Evolutionary conservation across 768 basidiomycete genomes (phyloP), one percentile per base, ranked within the genome.

Genomic region (Hygrocybe coccinea): DNA sequence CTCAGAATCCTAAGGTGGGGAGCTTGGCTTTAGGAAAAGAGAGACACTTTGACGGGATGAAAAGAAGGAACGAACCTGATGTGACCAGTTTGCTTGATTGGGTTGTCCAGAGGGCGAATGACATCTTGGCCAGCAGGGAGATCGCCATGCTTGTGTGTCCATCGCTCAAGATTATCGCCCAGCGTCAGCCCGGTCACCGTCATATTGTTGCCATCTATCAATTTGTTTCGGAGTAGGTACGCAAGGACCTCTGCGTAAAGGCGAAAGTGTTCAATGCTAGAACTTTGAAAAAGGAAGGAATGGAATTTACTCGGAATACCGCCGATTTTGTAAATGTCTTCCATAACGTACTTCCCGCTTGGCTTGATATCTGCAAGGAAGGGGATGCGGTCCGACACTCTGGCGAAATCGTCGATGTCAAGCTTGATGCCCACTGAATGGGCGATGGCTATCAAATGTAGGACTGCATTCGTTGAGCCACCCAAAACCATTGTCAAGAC

Each of bases 271-370:
- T 22, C 37, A 56, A 37, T 36, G 12, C 21, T 45, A 52, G 29
- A 52, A 54, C 59, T n/a, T n/a, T n/a, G n/a, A 53, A 37, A 51
- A 33, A 34, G 21, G 19, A 33, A 15, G 8, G 12, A 15, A 37
- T 4, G 36, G 7, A n/a, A 76, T 88, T 59, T 72, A 95, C 94
- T 89, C 3, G 97, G 95, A 62, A 95, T 94, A 55, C 95, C 97
- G 53, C 97, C 97, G 56, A 98, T 86, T 69, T 89, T 91, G 80
- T 91, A 85, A 8, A 99, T 84, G 65, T 98, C 91, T 72, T 95
- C 94, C 93, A 98, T 97, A 63, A 98, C 91, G 77, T 97, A 98
- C 72, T 94, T 94, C 36, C 97, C 97, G 60, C 91, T 93, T 1
- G 97, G 97, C 68, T 95, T 97, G 60, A 99, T 82, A 71, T 99